Evolutionary conservation across 768 basidiomycete genomes (phyloP).

Genomic region (Calvatia gigantea): DNA sequence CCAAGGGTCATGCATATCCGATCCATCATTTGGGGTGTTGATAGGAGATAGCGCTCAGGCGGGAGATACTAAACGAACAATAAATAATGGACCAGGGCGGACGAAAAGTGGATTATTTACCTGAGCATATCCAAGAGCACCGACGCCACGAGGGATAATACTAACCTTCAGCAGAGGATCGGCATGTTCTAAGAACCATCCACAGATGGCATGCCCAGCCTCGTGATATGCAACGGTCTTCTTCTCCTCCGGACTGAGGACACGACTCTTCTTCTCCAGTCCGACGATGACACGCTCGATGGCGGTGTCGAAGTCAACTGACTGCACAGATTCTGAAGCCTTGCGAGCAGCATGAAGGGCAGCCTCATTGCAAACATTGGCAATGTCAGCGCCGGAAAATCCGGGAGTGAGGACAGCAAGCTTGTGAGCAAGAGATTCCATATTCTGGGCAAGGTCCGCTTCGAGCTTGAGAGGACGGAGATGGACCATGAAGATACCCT

Average conservation of each 20-base stretch:
- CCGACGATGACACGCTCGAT: constrained; percentile 99
- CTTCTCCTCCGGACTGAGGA: constrained; percentile 94
- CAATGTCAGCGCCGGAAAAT: constrained; percentile 98
- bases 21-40: constrained; percentile 91
- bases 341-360: constrained; percentile 92
- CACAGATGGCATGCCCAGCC: constrained; percentile 97
- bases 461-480: constrained; percentile 77
- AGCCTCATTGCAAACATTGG: constrained; percentile 98
- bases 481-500: constrained; percentile 93
- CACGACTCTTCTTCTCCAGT: constrained; percentile 91
- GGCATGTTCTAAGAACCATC: constrained; percentile 98
- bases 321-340: constrained; percentile 71
- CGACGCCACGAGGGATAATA: constrained; percentile 95
- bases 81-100: constrained; percentile 10
- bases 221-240: constrained; percentile 98
- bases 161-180: constrained; percentile 96
- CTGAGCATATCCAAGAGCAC: constrained; percentile 95
- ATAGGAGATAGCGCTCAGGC: constrained; percentile 92
- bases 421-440: constrained; percentile 75
- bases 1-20: constrained; percentile 99
- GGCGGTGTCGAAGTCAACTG: constrained; percentile 91
- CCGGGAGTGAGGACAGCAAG: constrained; percentile 95
- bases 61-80: constrained; percentile 70
- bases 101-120: constrained; percentile 31
- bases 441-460: constrained; percentile 44